Evolutionary conservation across 225 moss, liverwort and hornwort genomes (phyloP).

Genomic region (Polytrichum formosum): DNA sequence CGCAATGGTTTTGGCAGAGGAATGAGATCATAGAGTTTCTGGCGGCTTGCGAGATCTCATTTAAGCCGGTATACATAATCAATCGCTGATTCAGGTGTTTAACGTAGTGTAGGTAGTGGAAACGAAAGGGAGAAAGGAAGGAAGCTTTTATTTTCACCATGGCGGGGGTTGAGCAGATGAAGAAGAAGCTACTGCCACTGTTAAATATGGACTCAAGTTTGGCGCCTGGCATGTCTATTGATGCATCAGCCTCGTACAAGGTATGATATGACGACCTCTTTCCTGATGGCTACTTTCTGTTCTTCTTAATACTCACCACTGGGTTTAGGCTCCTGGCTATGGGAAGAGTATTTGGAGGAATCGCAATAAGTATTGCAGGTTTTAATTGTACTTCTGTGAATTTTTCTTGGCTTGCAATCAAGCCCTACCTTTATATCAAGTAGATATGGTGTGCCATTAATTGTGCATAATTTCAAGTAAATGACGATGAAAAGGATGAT

Average conservation of each 20-base stretch:
- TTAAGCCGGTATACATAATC: neutral
- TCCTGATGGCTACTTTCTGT: no score
- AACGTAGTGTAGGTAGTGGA: neutral
- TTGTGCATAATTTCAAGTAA: no score
- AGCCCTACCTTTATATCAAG: no score
- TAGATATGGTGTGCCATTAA: no score
- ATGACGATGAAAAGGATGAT: no score
- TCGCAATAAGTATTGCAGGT: no score
- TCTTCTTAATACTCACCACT: no score
- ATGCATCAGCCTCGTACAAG: slow-evolving; percentile 97
- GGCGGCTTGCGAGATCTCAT: slow-evolving; percentile 3
- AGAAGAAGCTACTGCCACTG: slow-evolving; percentile 92
- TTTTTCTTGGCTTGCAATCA: no score
- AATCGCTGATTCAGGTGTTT: neutral
- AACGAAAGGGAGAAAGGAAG: slow-evolving; percentile 14
- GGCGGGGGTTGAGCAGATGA: slow-evolving; percentile 99
- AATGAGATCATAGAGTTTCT: slow-evolving; percentile 4
- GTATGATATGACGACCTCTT: slow-evolving; percentile 27
- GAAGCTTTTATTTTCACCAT: slow-evolving; percentile 30
- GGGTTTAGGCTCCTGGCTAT: no score
- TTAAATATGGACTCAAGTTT: slow-evolving; percentile 71
- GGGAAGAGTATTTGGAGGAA: no score
- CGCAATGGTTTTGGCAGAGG: no score
- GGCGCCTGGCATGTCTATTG: slow-evolving; percentile 89
- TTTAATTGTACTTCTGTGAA: no score